These are phyloP conservation scores for Blastobotrys americana DNA, from an alignment of 805 yeast genomes.

Conservation along the genomic window DNA sequence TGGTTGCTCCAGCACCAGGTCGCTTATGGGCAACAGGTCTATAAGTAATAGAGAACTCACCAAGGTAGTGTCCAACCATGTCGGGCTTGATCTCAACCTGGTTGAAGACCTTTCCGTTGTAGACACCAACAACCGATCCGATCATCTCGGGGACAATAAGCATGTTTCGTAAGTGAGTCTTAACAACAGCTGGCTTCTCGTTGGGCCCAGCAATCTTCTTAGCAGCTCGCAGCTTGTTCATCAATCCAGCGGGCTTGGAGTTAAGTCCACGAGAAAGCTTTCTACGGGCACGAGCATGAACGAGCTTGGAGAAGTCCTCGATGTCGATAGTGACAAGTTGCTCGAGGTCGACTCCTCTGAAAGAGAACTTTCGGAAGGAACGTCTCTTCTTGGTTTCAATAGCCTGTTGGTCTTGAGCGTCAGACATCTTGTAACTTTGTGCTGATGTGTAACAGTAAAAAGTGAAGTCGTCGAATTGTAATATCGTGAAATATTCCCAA, in stretches of 20 bases:
- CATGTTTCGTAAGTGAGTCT: conserved; percentile 99
- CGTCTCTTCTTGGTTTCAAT: conserved; percentile 42
- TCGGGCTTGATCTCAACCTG: conserved; percentile 97
- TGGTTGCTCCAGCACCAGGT: conserved; percentile 62
- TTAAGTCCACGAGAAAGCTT: conserved; percentile 97
- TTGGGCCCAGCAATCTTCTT: conserved; percentile 69
- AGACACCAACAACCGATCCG: conserved; percentile 96
- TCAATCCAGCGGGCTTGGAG: conserved; percentile 89
- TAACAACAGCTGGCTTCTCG: conserved; percentile 96
- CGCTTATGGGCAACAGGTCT: conserved; percentile 99
- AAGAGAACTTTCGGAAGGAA: conserved; percentile 96
- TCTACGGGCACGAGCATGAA: conserved; percentile 99
- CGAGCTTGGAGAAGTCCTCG: conserved; percentile 94
- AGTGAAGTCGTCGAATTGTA: no score
- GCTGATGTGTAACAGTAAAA: conserved; percentile 1
- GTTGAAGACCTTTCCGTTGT: conserved; percentile 99
- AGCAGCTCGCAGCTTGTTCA: conserved; percentile 96
- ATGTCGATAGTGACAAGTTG: conserved; percentile 88
- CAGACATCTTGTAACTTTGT: conserved; percentile 18
- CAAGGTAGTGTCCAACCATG: conserved; percentile 99
- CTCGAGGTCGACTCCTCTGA: conserved; percentile 97
- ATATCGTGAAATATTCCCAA: no score
- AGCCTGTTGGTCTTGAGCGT: conserved; percentile 12
- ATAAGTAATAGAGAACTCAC: conserved; percentile 99
- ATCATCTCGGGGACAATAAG: conserved; percentile 99